Base-by-base conservation (phyloP, 768 basidiomycete genomes). In the Lactarius hengduanensis region DNA sequence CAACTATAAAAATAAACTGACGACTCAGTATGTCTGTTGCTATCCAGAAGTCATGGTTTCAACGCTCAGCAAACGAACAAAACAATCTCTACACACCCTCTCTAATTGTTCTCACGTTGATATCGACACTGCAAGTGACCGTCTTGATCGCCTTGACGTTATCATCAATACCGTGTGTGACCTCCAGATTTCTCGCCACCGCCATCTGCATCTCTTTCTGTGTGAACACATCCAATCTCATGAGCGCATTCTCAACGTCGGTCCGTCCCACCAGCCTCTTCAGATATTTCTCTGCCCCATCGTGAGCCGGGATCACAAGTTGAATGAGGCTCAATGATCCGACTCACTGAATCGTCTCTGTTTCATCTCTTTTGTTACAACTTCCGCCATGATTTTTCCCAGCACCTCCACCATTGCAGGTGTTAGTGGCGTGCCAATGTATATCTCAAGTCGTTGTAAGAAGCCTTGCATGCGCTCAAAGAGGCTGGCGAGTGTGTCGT, bases 391-490 rank as follows among this genome's bases (percentile, higher is more conserved):
- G 2, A 60, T 59, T 4, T 41, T 65, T 4, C 36, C 64, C 13
- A 65, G 58, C 4, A 65, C 11, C 20, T 45, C 43, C 3, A 32
- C 38, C 43, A 63, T 57, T n/a, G 11, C 32, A 2, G 43, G 15
- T 3, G 43, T 64, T 3, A 32, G 20, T n/a, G 40, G 34, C 2
- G 26, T 22, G 13, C 15, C 22, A 6, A 30, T 26, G 59, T 60
- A 60, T 13, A 34, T 40, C 20, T 56, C 20, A 10, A 65, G 64
- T 11, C 64, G 58, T 38, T 60, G 30, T 13, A 60, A n/a, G 41
- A 65, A 65, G 13, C 26, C 26, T 18, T 65, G 50, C 2, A 60
- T 43, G 30, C 54, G 59, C 32, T 60, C 64, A 4, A 65, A 56
- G n/a, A 65, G 50, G 16, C 32, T 56, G 30, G 34, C 32, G 32